Conservation (phyloP, 2,329 filamentous ascomycete genomes). For the Thelonectria discophora region DNA sequence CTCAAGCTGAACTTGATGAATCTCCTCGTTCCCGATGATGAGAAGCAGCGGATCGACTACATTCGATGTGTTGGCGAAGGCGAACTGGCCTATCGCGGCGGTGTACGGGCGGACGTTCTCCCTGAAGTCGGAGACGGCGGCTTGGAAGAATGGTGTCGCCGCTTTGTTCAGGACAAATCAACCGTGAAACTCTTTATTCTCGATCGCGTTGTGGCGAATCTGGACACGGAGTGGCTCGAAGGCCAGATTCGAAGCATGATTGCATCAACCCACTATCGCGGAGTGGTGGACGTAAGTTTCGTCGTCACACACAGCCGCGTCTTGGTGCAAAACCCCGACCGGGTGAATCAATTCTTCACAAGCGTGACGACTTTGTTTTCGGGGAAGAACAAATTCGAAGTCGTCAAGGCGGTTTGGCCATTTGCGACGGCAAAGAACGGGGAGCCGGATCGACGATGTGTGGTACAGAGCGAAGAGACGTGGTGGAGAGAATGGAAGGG, state of each 20-base stretch:
- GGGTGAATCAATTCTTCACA: constrained; percentile 63
- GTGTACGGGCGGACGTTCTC: constrained; percentile 51
- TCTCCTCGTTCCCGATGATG: constrained; percentile 59
- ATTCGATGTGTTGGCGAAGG: constrained; percentile 59
- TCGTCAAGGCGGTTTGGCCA: constrained; percentile 65
- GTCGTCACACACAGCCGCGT: constrained; percentile 60
- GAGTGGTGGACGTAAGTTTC: constrained; percentile 59
- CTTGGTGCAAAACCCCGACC: constrained; percentile 60
- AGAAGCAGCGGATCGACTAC: constrained; percentile 59
- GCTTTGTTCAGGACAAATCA: constrained; percentile 56
- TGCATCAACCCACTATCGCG: constrained; percentile 59
- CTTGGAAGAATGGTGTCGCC: constrained; percentile 60
- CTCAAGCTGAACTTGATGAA: constrained; percentile 64
- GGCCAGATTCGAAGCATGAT: constrained; percentile 62
- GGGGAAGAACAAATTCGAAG: constrained; percentile 64
- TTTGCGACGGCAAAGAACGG: constrained; percentile 60
- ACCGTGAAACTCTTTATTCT: constrained; percentile 60
- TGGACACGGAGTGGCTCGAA: constrained; percentile 64
- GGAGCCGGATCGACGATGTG: constrained; percentile 55
- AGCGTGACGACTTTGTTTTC: constrained; percentile 61
- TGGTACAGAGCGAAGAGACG: constrained; percentile 64
- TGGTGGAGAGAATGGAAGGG: constrained; percentile 59
- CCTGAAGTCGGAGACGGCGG: constrained; percentile 55
- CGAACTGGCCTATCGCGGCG: constrained; percentile 61
- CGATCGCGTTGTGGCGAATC: constrained; percentile 62